Evolutionary conservation across 176 grass and related monocot genomes (phyloP).

Genomic region (Oryza meridionalis): DNA sequence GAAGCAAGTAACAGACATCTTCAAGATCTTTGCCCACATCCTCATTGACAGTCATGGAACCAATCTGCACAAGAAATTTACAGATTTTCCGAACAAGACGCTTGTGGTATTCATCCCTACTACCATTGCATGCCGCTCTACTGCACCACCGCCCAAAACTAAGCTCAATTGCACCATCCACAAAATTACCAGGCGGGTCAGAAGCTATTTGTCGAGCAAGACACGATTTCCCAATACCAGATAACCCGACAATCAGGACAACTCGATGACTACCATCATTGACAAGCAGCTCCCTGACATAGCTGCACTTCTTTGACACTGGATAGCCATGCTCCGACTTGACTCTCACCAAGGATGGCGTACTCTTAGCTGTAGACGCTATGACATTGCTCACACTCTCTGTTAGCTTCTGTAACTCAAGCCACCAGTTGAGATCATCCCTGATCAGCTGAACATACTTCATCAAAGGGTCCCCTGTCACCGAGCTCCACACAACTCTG

Average conservation of each 20-base stretch:
- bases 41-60: conserved; percentile 45
- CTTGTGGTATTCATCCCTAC: conserved; percentile 61
- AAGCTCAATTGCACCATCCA: conserved; percentile 63
- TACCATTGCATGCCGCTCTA: conserved; percentile 60
- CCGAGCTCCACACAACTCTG: conserved; percentile 66
- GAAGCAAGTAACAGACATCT: conserved; percentile 71
- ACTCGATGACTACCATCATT: conserved; percentile 51
- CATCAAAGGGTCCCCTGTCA: conserved; percentile 60
- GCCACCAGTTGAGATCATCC: conserved; percentile 79
- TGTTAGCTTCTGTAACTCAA: conserved; percentile 66
- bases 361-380: conserved; percentile 44
- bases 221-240: conserved; percentile 75
- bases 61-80: conserved; percentile 67
- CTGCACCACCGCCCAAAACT: conserved; percentile 70
- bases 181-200: conserved; percentile 45
- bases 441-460: conserved; percentile 58
- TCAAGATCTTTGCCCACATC: conserved; percentile 62
- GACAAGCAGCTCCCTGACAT: conserved; percentile 53
- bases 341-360: conserved; percentile 48
- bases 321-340: conserved; percentile 64
- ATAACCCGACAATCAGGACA: conserved; percentile 68
- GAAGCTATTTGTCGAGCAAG: conserved; percentile 67
- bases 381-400: conserved; percentile 44
- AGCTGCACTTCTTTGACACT: conserved; percentile 52
- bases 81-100: conserved; percentile 60